Conservation (phyloP, 495 filamentous ascomycete species). For the Xylaria acuta region DNA sequence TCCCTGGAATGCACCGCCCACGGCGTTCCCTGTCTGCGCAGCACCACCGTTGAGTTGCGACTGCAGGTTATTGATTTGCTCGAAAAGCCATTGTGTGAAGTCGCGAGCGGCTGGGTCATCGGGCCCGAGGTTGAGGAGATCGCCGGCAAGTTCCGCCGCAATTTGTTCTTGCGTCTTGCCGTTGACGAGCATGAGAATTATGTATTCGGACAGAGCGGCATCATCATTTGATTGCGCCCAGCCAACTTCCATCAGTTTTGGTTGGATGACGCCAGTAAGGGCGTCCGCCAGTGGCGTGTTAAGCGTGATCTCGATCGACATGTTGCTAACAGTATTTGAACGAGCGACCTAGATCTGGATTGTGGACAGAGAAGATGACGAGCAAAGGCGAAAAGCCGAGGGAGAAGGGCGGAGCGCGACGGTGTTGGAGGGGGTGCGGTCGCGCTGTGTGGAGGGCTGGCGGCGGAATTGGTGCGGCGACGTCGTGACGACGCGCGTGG, state of each 20-base stretch:
- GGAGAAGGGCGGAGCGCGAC: conserved; percentile 7
- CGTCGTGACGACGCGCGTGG: conserved; percentile 26
- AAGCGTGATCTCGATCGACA: conserved; percentile 75
- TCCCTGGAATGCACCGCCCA: conserved; percentile 31
- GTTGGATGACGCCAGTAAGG: conserved; percentile 78
- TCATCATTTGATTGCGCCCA: conserved; percentile 83
- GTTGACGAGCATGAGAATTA: conserved; percentile 94
- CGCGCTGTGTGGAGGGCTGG: conserved; percentile 14
- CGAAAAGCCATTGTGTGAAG: conserved; percentile 91
- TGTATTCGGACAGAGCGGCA: conserved; percentile 91
- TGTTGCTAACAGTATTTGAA: conserved; percentile 41
- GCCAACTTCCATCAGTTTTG: conserved; percentile 93
- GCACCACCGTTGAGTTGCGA: conserved; percentile 62
- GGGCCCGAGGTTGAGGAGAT: conserved; percentile 81
- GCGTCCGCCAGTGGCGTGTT: conserved; percentile 82
- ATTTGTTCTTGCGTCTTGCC: conserved; percentile 90
- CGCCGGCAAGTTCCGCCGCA: conserved; percentile 84
- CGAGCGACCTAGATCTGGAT: background rate
- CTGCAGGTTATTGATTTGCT: conserved; percentile 74
- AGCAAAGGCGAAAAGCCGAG: background rate
- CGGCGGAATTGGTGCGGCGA: conserved; percentile 15
- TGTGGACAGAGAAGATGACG: background rate
- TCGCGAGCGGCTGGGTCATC: conserved; percentile 82
- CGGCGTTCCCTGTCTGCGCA: conserved; percentile 28
- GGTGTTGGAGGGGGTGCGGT: conserved; percentile 13